Conservation (phyloP, 768 basidiomycete species). For the Suillus subalutaceus region DNA sequence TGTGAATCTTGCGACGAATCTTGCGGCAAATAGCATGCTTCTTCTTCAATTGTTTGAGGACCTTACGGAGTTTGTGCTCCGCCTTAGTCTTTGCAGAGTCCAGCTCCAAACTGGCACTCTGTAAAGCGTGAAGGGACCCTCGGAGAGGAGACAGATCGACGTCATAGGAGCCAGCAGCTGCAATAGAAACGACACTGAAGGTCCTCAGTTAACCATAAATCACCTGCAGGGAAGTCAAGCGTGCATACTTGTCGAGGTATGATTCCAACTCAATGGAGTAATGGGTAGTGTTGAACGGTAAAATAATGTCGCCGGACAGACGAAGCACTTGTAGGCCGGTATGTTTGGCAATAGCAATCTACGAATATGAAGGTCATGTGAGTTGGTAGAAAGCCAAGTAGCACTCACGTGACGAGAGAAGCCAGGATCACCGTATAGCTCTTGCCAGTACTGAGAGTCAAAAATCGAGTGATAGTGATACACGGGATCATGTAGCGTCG, state of each 20-base stretch:
- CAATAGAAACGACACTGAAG: conserved; percentile 34
- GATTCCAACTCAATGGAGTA: conserved; percentile 55
- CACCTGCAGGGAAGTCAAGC: neutral
- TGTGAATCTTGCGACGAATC: conserved; percentile 30
- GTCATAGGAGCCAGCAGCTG: conserved; percentile 24
- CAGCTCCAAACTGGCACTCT: conserved; percentile 52
- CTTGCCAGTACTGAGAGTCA: conserved; percentile 62
- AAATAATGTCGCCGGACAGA: conserved; percentile 52
- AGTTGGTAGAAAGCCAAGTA: neutral
- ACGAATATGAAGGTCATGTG: neutral
- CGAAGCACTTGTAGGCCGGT: conserved; percentile 59
- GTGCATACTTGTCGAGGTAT: conserved; percentile 54
- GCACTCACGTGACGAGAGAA: conserved; percentile 57
- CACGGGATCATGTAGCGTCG: conserved; percentile 45
- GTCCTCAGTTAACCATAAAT: neutral
- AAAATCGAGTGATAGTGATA: conserved; percentile 68
- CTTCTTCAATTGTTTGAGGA: conserved; percentile 44
- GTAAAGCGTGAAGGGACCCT: conserved; percentile 46
- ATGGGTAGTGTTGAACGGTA: conserved; percentile 72
- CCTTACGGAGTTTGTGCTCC: conserved; percentile 48
- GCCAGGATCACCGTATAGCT: conserved; percentile 64
- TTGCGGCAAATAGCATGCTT: conserved; percentile 19
- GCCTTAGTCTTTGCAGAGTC: conserved; percentile 62
- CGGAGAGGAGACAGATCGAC: conserved; percentile 47
- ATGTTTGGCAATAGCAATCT: conserved; percentile 63